Percentiles rank a stretch among this genome's conserved stretches.
Conservation (phyloP, 2,329 filamentous ascomycete genomes). For the Hymenotorrendiella dingleyae region DNA sequence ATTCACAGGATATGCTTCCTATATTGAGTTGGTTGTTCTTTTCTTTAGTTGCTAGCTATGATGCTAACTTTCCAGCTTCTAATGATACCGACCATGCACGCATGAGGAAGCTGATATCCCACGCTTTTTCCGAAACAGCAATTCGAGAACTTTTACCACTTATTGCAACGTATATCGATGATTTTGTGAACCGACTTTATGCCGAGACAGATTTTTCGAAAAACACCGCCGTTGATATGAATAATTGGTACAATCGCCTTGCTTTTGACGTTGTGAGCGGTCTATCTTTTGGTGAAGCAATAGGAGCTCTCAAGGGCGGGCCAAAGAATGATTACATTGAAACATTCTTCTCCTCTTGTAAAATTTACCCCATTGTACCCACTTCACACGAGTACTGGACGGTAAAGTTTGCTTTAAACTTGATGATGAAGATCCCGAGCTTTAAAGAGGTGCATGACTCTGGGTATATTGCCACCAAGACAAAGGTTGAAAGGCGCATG, state of each 20-base stretch:
- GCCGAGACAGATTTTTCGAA: background rate
- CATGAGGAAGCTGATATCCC: background rate
- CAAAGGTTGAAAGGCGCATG: no score
- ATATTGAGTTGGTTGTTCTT: background rate
- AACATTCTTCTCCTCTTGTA: no score
- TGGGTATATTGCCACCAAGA: no score
- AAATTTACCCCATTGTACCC: no score
- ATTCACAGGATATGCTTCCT: background rate
- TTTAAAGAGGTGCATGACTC: no score
- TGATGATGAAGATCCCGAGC: no score
- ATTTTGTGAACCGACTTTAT: background rate
- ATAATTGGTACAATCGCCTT: background rate
- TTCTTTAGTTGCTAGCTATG: no score
- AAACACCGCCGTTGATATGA: background rate
- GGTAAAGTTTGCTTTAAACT: no score
- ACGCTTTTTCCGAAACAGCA: background rate
- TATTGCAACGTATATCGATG: background rate
- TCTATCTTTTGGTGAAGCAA: background rate
- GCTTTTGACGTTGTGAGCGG: background rate
- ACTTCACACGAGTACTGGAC: no score
- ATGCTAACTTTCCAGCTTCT: background rate
- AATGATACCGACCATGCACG: background rate
- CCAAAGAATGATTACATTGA: no score
- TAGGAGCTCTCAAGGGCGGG: background rate
- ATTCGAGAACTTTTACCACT: background rate